Evolutionary conservation across 129 eudicot species (phyloP).

Genomic region (Escallonia herrerae): DNA sequence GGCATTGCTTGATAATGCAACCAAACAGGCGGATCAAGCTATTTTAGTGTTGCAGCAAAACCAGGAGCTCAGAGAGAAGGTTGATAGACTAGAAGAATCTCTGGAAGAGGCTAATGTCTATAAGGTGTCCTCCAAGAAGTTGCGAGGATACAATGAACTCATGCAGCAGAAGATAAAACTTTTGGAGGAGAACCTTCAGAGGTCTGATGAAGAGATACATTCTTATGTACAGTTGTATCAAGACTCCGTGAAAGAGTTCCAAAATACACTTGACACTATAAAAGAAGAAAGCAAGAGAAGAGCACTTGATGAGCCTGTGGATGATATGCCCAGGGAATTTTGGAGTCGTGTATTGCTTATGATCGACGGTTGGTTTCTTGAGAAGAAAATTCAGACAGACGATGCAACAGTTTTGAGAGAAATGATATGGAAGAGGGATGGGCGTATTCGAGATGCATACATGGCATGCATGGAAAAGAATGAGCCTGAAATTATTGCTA

Average conservation of each 20-base stretch:
- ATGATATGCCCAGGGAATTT: conserved; percentile 79
- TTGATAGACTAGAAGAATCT: conserved; percentile 77
- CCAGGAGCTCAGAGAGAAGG: conserved; percentile 81
- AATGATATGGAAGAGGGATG: conserved; percentile 75
- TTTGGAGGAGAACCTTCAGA: conserved; percentile 77
- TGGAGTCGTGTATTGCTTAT: conserved; percentile 81
- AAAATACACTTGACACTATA: conserved; percentile 64
- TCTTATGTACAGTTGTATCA: conserved; percentile 79
- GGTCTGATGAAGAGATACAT: conserved; percentile 79
- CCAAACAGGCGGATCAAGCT: conserved; percentile 92
- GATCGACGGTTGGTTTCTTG: conserved; percentile 93
- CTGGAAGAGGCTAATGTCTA: conserved; percentile 64
- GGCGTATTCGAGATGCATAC: conserved; percentile 60
- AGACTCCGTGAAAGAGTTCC: conserved; percentile 83
- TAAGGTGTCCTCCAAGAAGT: conserved; percentile 64
- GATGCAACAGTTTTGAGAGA: conserved; percentile 73
- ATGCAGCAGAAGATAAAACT: conserved; percentile 89
- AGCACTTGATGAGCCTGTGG: conserved; percentile 46
- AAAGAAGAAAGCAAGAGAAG: conserved; percentile 70
- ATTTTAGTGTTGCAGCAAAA: conserved; percentile 67
- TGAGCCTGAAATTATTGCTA: conserved; percentile 51
- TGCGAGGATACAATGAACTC: conserved; percentile 62
- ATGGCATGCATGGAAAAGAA: conserved; percentile 61
- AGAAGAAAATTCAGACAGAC: conserved; percentile 59
- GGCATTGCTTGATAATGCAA: conserved; percentile 63